Percentiles rank a stretch among this genome's conserved stretches.
These are phyloP conservation scores for Chlorella sp. DNA, from an alignment of 139 green algal species.

Conservation along the genomic window DNA sequence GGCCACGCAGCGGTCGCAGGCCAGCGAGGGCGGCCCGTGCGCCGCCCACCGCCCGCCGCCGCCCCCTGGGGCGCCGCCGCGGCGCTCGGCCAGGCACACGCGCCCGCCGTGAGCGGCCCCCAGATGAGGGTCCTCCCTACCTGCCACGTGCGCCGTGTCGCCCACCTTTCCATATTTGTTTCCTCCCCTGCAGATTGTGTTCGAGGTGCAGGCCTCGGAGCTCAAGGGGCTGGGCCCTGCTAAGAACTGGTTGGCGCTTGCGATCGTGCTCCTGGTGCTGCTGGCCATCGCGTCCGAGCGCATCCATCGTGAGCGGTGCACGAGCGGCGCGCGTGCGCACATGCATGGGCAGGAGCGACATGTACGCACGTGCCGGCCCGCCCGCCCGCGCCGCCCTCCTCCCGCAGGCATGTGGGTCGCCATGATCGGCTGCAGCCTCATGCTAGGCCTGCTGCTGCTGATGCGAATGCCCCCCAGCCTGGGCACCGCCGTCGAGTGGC, in stretches of 20 bases:
- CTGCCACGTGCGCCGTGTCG: no score
- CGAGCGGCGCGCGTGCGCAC: no score
- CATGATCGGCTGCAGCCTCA: no score
- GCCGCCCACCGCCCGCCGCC: no score
- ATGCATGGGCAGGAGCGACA: no score
- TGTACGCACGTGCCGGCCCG: no score
- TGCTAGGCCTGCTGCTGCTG: conserved; percentile 55
- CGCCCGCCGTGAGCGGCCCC: not conserved
- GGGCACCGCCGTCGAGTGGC: conserved; percentile 38
- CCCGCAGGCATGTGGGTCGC: no score
- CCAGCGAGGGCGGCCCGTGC: no score
- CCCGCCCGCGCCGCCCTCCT: no score
- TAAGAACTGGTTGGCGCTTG: conserved; percentile 52
- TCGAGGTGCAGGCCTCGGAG: conserved; percentile 20
- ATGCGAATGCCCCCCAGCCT: conserved; percentile 39
- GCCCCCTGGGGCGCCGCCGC: not conserved
- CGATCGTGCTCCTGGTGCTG: conserved; percentile 39
- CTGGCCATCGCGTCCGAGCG: conserved; percentile 50
- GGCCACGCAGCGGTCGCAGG: conserved; percentile 12
- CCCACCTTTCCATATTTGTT: no score
- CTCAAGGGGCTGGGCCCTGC: conserved; percentile 24
- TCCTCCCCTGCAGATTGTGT: conserved; percentile 12
- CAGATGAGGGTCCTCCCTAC: not conserved
- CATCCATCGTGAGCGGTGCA: conserved; percentile 53
- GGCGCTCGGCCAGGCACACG: not conserved